A percentile compares a stretch with the other conserved stretches of the same genome.
phyloP scores from a whole-genome alignment of 2,329 filamentous ascomycete genomes.

The Pseudogymnoascus sp. region DNA sequence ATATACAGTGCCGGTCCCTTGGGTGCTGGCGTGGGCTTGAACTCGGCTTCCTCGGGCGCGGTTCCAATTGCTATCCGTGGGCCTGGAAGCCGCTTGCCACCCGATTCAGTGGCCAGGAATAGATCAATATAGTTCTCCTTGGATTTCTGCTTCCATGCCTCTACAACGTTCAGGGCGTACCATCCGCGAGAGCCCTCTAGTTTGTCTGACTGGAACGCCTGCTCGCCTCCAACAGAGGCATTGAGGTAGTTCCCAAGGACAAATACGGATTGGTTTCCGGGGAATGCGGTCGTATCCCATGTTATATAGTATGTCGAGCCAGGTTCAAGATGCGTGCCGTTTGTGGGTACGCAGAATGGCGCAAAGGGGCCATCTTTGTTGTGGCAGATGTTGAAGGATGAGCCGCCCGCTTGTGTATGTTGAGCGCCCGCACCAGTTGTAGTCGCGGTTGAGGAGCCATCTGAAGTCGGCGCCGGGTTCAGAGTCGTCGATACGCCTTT shows the following conservation, averaged over 20 bases:
- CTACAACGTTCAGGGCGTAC: not conserved
- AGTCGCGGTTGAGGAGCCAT: conserved; percentile 10
- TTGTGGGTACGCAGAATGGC: conserved; percentile 25
- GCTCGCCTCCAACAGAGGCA: conserved; percentile 18
- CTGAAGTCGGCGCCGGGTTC: conserved; percentile 19
- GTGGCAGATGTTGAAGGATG: conserved; percentile 24
- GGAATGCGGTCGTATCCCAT: conserved; percentile 24
- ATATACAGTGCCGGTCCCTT: conserved; percentile 23
- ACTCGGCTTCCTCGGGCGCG: not conserved
- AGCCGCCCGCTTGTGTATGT: conserved; percentile 19
- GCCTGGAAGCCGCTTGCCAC: not conserved
- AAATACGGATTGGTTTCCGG: conserved; percentile 20
- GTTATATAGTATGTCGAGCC: conserved; percentile 27
- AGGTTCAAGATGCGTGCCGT: conserved; percentile 23
- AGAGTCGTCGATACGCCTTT: conserved; percentile 20
- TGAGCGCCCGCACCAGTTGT: conserved; percentile 12
- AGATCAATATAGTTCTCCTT: conserved; percentile 3
- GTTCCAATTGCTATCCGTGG: conserved; percentile 5
- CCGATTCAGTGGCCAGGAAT: not conserved
- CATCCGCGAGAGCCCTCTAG: conserved; percentile 7
- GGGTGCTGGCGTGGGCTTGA: conserved; percentile 15
- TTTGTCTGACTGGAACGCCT: conserved; percentile 22
- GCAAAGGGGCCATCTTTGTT: conserved; percentile 22
- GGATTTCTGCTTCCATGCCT: not conserved
- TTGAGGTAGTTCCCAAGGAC: conserved; percentile 25